Percentiles rank a stretch among this genome's conserved stretches.
Conservation (phyloP, 768 basidiomycete genomes). For the Mycena galericulata region DNA sequence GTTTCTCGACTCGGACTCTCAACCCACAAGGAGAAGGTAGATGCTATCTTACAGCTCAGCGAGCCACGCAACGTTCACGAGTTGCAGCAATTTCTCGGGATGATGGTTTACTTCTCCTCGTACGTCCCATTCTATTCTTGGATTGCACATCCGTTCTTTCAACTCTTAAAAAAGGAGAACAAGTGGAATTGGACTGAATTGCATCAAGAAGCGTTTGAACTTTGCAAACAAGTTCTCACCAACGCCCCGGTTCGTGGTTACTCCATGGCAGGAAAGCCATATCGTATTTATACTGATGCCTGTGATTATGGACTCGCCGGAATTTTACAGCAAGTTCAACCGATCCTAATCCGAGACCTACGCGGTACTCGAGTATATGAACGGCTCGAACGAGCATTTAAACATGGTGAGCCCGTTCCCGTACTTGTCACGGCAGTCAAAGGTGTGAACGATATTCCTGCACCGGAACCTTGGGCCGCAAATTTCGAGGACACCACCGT, state of each 20-base stretch:
- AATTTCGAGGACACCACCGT: constrained; percentile 41
- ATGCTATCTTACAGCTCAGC: constrained; percentile 44
- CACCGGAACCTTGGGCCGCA: constrained; percentile 33
- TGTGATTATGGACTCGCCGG: constrained; percentile 44
- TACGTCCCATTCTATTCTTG: constrained; percentile 44
- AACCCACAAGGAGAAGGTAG: constrained; percentile 14
- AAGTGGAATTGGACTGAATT: constrained; percentile 38
- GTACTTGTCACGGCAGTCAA: constrained; percentile 35
- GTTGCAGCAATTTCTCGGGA: constrained; percentile 34
- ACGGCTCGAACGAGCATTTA: constrained; percentile 35
- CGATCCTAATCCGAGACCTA: constrained; percentile 40
- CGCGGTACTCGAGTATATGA: constrained; percentile 44
- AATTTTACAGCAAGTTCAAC: constrained; percentile 49
- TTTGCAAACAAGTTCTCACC: constrained; percentile 42
- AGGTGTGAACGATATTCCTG: constrained; percentile 36
- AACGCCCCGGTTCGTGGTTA: constrained; percentile 38
- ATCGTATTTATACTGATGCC: constrained; percentile 50
- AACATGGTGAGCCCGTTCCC: constrained; percentile 37
- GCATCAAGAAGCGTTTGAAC: constrained; percentile 43
- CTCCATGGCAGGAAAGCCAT: constrained; percentile 39
- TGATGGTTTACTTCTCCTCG: neutral
- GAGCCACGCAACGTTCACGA: constrained; percentile 42
- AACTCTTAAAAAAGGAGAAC: constrained; percentile 43
- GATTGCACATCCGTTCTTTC: constrained; percentile 48
- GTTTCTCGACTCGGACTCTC: constrained; percentile 52